phyloP scores from a whole-genome alignment of 2,329 filamentous ascomycete genomes.

The Trichoderma sp. region DNA sequence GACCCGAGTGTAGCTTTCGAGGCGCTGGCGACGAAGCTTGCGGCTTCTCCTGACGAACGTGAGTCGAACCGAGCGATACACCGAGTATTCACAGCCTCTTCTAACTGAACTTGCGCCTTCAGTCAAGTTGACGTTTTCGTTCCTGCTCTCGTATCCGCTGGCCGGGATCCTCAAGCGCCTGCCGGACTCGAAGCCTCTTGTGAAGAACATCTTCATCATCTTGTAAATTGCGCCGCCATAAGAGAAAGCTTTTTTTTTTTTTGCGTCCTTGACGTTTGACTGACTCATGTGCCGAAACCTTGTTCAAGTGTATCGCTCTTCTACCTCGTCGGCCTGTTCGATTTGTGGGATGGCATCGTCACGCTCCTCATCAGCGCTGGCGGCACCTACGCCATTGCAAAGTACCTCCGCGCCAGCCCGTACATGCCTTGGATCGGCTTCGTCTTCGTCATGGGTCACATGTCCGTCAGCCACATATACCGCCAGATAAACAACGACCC shows the following conservation, averaged over 20 bases:
- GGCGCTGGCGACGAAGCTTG: slow-evolving; percentile 39
- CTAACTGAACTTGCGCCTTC: neutral
- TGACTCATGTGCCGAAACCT: slow-evolving; percentile 5
- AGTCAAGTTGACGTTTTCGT: slow-evolving; percentile 94
- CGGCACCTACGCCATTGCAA: slow-evolving; percentile 81
- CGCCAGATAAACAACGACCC: slow-evolving; percentile 74
- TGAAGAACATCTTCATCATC: slow-evolving; percentile 89
- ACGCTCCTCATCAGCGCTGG: slow-evolving; percentile 80
- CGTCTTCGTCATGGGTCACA: slow-evolving; percentile 90
- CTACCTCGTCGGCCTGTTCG: slow-evolving; percentile 91
- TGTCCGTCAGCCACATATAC: slow-evolving; percentile 86
- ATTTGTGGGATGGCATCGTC: slow-evolving; percentile 82
- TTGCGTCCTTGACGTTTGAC: too few relatives aligned
- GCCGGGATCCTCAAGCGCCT: slow-evolving; percentile 87
- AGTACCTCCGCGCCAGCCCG: slow-evolving; percentile 75
- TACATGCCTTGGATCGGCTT: slow-evolving; percentile 99
- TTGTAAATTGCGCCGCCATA: slow-evolving; percentile 51
- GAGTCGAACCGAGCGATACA: slow-evolving; percentile 27
- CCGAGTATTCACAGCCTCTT: neutral
- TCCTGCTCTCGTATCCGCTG: slow-evolving; percentile 89
- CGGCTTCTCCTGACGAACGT: slow-evolving; percentile 47
- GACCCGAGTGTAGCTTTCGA: slow-evolving; percentile 41
- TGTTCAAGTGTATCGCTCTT: slow-evolving; percentile 72
- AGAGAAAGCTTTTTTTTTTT: neutral
- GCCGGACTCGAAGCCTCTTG: slow-evolving; percentile 78